Percentiles rank a stretch among this genome's conserved stretches.
These are phyloP conservation scores for Tetrahymena thermophila DNA, from an alignment of 73 alveolate species.

Conservation along the genomic window DNA sequence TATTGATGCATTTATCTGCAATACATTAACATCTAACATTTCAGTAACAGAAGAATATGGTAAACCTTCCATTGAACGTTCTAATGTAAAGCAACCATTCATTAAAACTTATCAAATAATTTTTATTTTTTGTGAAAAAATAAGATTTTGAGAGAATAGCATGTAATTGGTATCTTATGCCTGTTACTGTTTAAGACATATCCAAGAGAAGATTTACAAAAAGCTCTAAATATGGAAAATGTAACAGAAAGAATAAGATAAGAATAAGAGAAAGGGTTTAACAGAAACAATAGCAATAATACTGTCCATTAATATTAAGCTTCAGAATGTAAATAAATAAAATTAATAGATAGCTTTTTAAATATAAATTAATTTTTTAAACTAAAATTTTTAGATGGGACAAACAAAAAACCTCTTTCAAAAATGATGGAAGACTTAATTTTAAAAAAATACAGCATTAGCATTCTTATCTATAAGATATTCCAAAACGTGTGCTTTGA, in stretches of 20 bases:
- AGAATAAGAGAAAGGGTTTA: not conserved
- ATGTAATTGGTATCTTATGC: not conserved
- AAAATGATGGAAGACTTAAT: not conserved
- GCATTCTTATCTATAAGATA: not conserved
- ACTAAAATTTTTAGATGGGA: not conserved
- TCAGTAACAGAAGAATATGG: not conserved
- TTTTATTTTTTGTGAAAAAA: not conserved
- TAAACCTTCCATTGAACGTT: not conserved
- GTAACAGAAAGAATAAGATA: not conserved
- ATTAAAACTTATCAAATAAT: not conserved
- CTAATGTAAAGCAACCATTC: not conserved
- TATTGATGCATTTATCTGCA: not conserved
- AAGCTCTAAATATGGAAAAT: not conserved
- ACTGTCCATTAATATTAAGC: not conserved
- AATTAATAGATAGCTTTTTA: not conserved
- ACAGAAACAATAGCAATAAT: not conserved
- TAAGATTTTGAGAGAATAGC: not conserved
- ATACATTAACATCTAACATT: not conserved
- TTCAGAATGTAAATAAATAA: not conserved
- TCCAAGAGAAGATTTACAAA: not conserved
- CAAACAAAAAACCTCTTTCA: not conserved
- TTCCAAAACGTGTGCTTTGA: not conserved
- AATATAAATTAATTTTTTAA: not conserved
- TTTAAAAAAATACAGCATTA: not conserved
- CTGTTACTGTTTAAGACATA: not conserved